Evolutionary conservation across 2,329 filamentous ascomycete species (phyloP).

Genomic region (Stylonectria norvegica): DNA sequence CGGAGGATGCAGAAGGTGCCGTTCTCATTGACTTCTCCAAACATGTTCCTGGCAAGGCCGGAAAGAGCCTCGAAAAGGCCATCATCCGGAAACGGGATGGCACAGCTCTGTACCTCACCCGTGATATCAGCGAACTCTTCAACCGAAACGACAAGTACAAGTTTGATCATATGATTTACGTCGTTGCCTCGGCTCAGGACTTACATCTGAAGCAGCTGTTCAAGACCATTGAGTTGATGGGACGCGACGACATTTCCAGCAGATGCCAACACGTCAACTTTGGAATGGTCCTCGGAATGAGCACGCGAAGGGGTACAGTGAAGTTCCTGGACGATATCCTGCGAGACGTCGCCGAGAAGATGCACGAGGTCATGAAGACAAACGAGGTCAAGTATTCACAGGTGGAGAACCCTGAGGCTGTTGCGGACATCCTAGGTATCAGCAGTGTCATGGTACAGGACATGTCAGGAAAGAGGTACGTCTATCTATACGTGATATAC

Average conservation of each 20-base stretch:
- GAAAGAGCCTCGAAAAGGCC: slow-evolving; percentile 67
- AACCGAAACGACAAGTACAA: slow-evolving; percentile 60
- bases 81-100: slow-evolving; percentile 72
- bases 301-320: slow-evolving; percentile 68
- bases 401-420: slow-evolving; percentile 75
- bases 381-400: slow-evolving; percentile 89
- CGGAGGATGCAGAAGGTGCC: slow-evolving; percentile 68
- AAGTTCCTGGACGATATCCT: slow-evolving; percentile 56
- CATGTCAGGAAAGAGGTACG: slow-evolving; percentile 87
- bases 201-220: slow-evolving; percentile 71
- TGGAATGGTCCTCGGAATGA: slow-evolving; percentile 68
- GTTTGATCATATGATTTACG: slow-evolving; percentile 79
- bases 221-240: slow-evolving; percentile 72
- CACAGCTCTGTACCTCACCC: slow-evolving; percentile 72
- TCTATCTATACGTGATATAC: background rate
- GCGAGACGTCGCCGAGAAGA: slow-evolving; percentile 80
- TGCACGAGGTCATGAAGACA: slow-evolving; percentile 95
- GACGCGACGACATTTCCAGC: slow-evolving; percentile 61
- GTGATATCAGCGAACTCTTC: slow-evolving; percentile 72
- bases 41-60: slow-evolving; percentile 61
- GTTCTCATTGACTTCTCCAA: slow-evolving; percentile 70
- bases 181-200: slow-evolving; percentile 69
- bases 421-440: slow-evolving; percentile 87
- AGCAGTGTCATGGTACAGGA: slow-evolving; percentile 97
- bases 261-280: slow-evolving; percentile 76